These are phyloP conservation scores for Gleditsia sinensis DNA, from an alignment of 306 rosid species.

Conservation along the genomic window DNA sequence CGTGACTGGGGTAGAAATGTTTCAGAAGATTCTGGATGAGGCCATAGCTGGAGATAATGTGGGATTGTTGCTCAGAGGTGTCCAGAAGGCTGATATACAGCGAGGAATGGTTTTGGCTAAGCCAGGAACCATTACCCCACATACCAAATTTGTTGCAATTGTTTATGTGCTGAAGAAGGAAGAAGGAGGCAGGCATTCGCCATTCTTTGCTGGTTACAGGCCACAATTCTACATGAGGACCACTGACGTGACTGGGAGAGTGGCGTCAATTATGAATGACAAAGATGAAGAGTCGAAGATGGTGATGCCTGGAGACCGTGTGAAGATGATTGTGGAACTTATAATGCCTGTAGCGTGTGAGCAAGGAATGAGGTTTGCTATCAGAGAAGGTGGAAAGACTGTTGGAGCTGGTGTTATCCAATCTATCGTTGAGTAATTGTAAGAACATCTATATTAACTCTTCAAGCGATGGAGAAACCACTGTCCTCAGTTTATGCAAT, in stretches of 20 bases:
- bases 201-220: conserved; percentile 77
- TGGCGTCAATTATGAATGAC: conserved; percentile 70
- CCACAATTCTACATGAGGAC: conserved; percentile 96
- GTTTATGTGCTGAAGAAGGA: conserved; percentile 91
- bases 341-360: too few relatives aligned
- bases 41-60: too few relatives aligned
- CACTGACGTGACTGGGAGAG: conserved; percentile 83
- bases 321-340: conserved; percentile 79
- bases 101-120: conserved; percentile 93
- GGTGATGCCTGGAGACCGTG: conserved; percentile 95
- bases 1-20: conserved; percentile 90
- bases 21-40: too few relatives aligned
- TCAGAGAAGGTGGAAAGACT: too few relatives aligned
- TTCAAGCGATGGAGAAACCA: conserved; percentile 40
- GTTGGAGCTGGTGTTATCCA: too few relatives aligned
- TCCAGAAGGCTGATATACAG: conserved; percentile 78
- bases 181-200: conserved; percentile 90
- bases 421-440: too few relatives aligned
- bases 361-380: too few relatives aligned
- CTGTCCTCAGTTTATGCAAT: conserved; percentile 46
- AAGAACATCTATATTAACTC: neutral
- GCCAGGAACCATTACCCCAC: conserved; percentile 85
- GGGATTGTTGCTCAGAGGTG: too few relatives aligned
- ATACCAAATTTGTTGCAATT: conserved; percentile 71
- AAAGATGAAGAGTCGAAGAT: conserved; percentile 89